Evolutionary conservation across 208 protist species (phyloP).

Genomic region (Acanthamoeba sp.): DNA sequence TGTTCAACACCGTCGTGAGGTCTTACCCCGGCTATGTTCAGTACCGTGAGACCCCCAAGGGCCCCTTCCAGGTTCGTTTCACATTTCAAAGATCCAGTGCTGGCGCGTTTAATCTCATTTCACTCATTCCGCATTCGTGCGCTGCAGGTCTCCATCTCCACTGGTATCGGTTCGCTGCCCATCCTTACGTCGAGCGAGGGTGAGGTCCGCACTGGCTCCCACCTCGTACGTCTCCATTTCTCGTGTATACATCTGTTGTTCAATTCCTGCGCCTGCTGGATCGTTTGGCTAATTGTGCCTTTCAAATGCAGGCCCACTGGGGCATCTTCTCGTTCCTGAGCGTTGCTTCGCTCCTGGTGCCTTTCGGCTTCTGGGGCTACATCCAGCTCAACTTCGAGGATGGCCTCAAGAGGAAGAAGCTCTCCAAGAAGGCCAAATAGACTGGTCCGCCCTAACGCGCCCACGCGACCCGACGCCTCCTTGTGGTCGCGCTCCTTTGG

Average conservation of each 20-base stretch:
- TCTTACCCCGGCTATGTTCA: not conserved
- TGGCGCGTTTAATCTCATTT: not conserved
- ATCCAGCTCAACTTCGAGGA: slow-evolving; percentile 73
- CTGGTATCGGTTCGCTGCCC: slow-evolving; percentile 33
- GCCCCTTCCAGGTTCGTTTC: not conserved
- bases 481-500: not conserved
- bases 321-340: slow-evolving; percentile 54
- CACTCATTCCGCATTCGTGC: not conserved
- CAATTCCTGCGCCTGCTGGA: no score
- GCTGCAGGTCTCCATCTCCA: slow-evolving; percentile 6
- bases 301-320: not conserved
- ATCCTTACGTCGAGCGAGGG: slow-evolving; percentile 34
- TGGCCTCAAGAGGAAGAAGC: slow-evolving; percentile 59
- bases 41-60: slow-evolving; percentile 60
- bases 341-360: slow-evolving; percentile 35
- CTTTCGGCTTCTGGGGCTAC: slow-evolving; percentile 59
- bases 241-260: not conserved
- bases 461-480: not conserved
- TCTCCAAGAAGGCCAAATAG: slow-evolving; percentile 26
- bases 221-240: not conserved
- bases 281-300: no score
- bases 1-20: slow-evolving; percentile 49
- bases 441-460: not conserved
- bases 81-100: no score
- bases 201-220: slow-evolving; percentile 7